Evolutionary conservation across 2,329 filamentous ascomycete genomes (phyloP).

Genomic region (Septoria petroselini): DNA sequence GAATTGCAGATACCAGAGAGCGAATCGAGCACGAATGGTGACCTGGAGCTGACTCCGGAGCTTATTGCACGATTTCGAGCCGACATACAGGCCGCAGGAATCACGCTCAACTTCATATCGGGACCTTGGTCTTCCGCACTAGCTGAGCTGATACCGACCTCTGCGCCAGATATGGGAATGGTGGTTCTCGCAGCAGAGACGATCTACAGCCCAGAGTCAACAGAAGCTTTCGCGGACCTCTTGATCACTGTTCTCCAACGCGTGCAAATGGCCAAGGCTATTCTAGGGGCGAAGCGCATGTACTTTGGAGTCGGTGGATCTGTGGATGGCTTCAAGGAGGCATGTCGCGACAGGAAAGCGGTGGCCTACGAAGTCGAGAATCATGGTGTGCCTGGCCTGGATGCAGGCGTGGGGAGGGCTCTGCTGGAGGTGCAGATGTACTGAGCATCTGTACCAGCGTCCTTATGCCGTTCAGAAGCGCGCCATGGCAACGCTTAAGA

Average conservation of each 20-base stretch:
- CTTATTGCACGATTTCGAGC: conserved; percentile 58
- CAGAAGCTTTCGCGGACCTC: conserved; percentile 65
- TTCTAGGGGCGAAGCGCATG: conserved; percentile 73
- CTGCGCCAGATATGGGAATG: conserved; percentile 41
- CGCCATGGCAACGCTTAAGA: too few relatives aligned
- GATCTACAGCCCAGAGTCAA: conserved; percentile 73
- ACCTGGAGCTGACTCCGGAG: conserved; percentile 61
- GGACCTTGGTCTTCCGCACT: conserved; percentile 69
- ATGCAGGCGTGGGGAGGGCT: conserved; percentile 46
- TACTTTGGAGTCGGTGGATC: conserved; percentile 85
- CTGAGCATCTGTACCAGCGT: conserved; percentile 21
- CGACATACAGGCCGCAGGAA: conserved; percentile 50
- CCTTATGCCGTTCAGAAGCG: too few relatives aligned
- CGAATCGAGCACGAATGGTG: conserved; percentile 42
- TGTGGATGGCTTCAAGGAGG: conserved; percentile 65
- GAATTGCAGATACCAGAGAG: background rate
- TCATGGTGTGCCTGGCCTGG: conserved; percentile 43
- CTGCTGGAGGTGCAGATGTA: conserved; percentile 48
- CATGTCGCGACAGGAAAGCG: conserved; percentile 42
- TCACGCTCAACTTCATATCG: conserved; percentile 66
- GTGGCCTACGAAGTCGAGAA: conserved; percentile 51
- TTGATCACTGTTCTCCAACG: conserved; percentile 57
- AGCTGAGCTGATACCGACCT: conserved; percentile 53
- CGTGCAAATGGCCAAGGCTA: conserved; percentile 56
- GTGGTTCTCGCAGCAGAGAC: conserved; percentile 74